phyloP scores from a whole-genome alignment of 352 stramenopile genomes.

The Pythium rishiriense region DNA sequence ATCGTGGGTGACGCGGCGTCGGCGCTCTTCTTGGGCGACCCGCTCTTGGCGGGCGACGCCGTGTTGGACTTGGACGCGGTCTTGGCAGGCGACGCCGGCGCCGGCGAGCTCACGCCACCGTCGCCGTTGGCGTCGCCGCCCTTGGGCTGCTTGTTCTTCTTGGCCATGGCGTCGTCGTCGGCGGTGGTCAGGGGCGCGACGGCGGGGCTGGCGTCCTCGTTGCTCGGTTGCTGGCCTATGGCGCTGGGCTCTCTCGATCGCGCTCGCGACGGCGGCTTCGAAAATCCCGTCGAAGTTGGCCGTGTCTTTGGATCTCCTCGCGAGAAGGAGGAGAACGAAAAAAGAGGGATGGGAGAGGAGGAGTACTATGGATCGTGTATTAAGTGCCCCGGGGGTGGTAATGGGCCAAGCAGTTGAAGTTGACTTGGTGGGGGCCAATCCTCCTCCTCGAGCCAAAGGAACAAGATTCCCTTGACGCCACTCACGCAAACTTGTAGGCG shows the following conservation, averaged over 20 bases:
- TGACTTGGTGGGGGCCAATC: no score
- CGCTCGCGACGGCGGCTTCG: background rate
- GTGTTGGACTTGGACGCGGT: constrained; percentile 25
- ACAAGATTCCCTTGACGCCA: no score
- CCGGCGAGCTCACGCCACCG: constrained; percentile 8
- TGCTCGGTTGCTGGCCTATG: constrained; percentile 44
- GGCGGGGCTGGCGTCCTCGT: constrained; percentile 15
- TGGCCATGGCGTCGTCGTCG: constrained; percentile 41
- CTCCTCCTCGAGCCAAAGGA: no score
- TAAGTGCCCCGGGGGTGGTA: constrained; percentile 9
- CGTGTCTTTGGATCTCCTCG: constrained; percentile 12
- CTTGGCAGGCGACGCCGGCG: constrained; percentile 24
- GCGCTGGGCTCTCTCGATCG: background rate
- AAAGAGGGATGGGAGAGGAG: background rate
- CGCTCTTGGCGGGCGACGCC: constrained; percentile 37
- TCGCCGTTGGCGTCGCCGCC: background rate
- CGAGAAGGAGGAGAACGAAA: background rate
- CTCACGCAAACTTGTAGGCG: constrained; percentile 74
- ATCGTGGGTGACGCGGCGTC: constrained; percentile 23
- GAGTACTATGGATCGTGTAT: background rate
- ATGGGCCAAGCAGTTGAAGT: constrained; percentile 25
- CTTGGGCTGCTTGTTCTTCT: constrained; percentile 63
- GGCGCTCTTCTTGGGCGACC: constrained; percentile 8
- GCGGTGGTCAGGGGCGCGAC: background rate
- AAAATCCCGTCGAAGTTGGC: background rate